phyloP scores from a whole-genome alignment of 768 basidiomycete species.

The Boletus sp. region DNA sequence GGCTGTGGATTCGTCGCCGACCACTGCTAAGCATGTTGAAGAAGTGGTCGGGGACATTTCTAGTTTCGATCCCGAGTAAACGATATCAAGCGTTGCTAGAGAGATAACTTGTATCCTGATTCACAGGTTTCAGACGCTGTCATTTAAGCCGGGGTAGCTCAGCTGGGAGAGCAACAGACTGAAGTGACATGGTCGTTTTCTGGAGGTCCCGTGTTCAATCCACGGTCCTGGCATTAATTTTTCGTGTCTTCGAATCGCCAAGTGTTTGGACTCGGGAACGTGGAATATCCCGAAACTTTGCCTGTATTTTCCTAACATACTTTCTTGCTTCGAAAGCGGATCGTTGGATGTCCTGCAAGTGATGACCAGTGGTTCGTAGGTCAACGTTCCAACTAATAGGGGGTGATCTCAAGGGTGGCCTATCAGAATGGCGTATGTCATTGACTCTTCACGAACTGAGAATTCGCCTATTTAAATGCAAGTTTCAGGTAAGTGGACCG shows the following conservation, averaged over 20 bases:
- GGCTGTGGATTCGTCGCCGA: conserved; percentile 34
- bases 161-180: conserved; percentile 77
- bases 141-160: conserved; percentile 56
- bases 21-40: conserved; percentile 31
- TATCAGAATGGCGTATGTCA: background rate
- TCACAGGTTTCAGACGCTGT: background rate
- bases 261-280: background rate
- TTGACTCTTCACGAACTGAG: background rate
- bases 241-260: background rate
- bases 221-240: conserved; percentile 49
- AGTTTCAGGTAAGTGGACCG: background rate
- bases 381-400: no score
- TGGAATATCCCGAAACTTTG: no score
- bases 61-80: conserved; percentile 21
- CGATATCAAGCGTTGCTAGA: background rate
- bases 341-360: no score
- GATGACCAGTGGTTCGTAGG: no score
- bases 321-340: background rate
- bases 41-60: conserved; percentile 33
- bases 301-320: no score
- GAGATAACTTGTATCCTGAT: background rate
- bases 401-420: no score
- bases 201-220: conserved; percentile 59
- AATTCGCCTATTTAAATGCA: background rate
- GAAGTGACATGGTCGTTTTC: conserved; percentile 43